phyloP scores from a whole-genome alignment of 1,139 yeast genomes.

The Kodamaea fungicola region DNA sequence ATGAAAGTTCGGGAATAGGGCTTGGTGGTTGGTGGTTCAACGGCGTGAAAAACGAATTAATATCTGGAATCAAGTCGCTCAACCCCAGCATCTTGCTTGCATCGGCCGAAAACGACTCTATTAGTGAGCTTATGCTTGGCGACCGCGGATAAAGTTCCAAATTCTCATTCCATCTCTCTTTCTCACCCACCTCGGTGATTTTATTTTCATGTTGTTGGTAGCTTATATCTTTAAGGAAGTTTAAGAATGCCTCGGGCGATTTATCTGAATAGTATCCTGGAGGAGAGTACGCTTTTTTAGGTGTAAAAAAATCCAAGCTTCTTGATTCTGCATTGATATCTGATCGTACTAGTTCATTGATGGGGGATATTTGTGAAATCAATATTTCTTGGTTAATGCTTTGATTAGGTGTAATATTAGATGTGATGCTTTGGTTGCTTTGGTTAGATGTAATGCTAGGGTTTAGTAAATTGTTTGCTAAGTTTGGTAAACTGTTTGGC shows the following conservation, averaged over 20 bases:
- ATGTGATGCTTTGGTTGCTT: too few relatives aligned
- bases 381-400: too few relatives aligned
- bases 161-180: background rate
- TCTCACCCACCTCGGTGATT: background rate
- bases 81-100: conserved; percentile 2
- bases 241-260: conserved; percentile 19
- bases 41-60: conserved; percentile 20
- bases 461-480: too few relatives aligned
- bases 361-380: too few relatives aligned
- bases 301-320: background rate
- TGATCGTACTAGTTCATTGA: too few relatives aligned
- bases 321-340: too few relatives aligned
- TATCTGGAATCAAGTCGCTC: conserved; percentile 15
- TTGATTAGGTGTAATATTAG: too few relatives aligned
- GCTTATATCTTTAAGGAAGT: conserved; percentile 19
- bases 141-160: conserved; percentile 1
- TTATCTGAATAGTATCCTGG: background rate
- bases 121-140: conserved; percentile 6
- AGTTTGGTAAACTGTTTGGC: too few relatives aligned
- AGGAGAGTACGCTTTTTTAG: background rate
- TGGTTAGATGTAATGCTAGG: too few relatives aligned
- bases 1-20: conserved; percentile 10
- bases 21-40: conserved; percentile 10
- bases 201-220: conserved; percentile 7
- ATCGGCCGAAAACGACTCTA: conserved; percentile 7